Evolutionary conservation across 1,284 basidiomycete species (phyloP).

Genomic region (Ustilago shanxiensis): DNA sequence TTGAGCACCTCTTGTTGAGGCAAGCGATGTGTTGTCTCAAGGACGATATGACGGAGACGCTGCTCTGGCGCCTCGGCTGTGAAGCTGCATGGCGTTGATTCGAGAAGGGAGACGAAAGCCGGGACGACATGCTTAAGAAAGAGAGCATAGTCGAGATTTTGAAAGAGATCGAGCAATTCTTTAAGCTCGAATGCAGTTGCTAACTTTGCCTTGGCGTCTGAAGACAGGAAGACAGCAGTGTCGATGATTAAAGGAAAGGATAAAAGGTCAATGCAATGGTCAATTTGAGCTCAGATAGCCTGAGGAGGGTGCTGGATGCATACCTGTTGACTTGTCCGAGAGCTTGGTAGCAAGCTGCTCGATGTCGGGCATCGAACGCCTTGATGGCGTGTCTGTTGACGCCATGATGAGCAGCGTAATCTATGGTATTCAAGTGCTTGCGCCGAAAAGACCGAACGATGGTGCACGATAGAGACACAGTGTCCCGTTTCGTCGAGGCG

Average conservation of each 20-base stretch:
- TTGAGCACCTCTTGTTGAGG: constrained; percentile 85
- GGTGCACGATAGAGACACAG: background rate
- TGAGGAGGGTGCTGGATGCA: background rate
- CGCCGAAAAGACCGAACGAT: background rate
- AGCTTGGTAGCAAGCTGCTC: constrained; percentile 51
- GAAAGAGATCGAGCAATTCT: constrained; percentile 63
- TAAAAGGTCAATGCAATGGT: background rate
- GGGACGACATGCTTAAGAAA: constrained; percentile 77
- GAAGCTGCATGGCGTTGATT: constrained; percentile 81
- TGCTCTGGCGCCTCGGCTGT: constrained; percentile 84
- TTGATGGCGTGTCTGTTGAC: constrained; percentile 39
- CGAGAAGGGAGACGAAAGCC: constrained; percentile 82
- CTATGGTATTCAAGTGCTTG: background rate
- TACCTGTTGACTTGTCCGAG: constrained; percentile 40
- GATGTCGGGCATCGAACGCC: constrained; percentile 45
- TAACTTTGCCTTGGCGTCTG: constrained; percentile 55
- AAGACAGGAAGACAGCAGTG: background rate
- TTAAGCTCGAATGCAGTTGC: constrained; percentile 62
- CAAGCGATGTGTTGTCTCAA: constrained; percentile 79
- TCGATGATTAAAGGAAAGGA: background rate
- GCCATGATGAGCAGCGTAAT: constrained; percentile 22
- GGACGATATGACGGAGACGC: constrained; percentile 74
- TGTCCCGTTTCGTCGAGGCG: no score
- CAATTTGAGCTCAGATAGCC: background rate
- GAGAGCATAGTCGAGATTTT: constrained; percentile 78